Evolutionary conservation across 75 land plant genomes (phyloP).

Genomic region (Picea glauca): DNA sequence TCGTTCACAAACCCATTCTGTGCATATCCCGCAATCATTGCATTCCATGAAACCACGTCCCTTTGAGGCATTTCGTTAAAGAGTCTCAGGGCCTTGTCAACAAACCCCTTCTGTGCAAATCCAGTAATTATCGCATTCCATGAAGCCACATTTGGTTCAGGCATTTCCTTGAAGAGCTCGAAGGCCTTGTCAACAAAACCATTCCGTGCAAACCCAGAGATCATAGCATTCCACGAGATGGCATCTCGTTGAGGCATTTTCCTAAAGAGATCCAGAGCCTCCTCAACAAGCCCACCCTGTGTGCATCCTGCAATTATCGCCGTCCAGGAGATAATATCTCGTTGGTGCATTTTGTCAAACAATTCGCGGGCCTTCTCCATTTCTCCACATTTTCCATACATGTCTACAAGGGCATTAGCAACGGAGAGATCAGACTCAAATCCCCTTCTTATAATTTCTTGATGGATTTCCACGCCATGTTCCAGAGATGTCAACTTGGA

Average conservation of each 20-base stretch:
- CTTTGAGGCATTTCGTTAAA: conserved; percentile 22
- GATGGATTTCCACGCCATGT: conserved; percentile 21
- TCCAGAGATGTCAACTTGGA: conserved; percentile 14
- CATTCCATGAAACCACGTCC: conserved; percentile 29
- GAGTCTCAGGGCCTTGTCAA: conserved; percentile 12
- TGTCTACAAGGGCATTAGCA: conserved; percentile 24
- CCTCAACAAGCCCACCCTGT: conserved; percentile 11
- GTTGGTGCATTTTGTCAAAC: conserved; percentile 38
- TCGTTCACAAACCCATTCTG: conserved; percentile 44
- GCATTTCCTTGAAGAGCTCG: conserved; percentile 27
- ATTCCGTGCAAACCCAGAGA: conserved; percentile 29
- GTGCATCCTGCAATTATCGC: conserved; percentile 26
- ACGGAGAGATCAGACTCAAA: conserved; percentile 18
- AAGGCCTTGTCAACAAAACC: conserved; percentile 27
- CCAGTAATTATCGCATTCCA: conserved; percentile 31
- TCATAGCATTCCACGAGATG: conserved; percentile 48
- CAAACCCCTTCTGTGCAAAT: conserved; percentile 18
- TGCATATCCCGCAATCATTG: conserved; percentile 40
- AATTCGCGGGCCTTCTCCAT: conserved; percentile 18
- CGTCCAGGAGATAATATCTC: conserved; percentile 54
- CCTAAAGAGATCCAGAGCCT: conserved; percentile 30
- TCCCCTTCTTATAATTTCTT: conserved; percentile 23
- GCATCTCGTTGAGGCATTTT: conserved; percentile 22
- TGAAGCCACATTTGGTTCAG: conserved; percentile 27
- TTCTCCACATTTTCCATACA: conserved; percentile 29